A percentile compares a stretch with the other conserved stretches of the same genome.
phyloP scores from a whole-genome alignment of 73 alveolate genomes.

The Paramecium tetraurelia region DNA sequence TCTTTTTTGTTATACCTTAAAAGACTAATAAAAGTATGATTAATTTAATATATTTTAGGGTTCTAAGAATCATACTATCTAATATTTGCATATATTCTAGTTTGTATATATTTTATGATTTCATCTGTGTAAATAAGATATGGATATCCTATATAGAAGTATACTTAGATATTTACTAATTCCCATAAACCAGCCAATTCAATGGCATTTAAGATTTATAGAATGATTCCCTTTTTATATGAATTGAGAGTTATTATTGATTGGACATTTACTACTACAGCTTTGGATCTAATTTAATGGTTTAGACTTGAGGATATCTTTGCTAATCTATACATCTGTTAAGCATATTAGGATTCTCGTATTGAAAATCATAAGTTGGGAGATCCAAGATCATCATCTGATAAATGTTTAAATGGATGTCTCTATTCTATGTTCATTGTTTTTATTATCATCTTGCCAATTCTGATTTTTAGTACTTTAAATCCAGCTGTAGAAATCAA shows the following conservation, averaged over 20 bases:
- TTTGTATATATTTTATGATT: constrained; percentile 71
- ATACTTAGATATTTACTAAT: constrained; percentile 58
- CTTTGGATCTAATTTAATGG: constrained; percentile 94
- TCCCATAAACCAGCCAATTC: constrained; percentile 60
- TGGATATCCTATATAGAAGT: constrained; percentile 80
- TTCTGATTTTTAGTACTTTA: constrained; percentile 82
- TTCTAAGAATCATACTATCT: constrained; percentile 61
- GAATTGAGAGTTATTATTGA: constrained; percentile 92
- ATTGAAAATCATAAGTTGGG: constrained; percentile 55
- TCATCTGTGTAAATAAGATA: constrained; percentile 79
- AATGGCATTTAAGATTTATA: constrained; percentile 76
- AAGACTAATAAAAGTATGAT: constrained; percentile 20
- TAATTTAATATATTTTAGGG: neutral
- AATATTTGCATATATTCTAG: constrained; percentile 74
- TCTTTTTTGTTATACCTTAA: constrained; percentile 41
- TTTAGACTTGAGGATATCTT: constrained; percentile 87
- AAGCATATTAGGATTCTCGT: constrained; percentile 42
- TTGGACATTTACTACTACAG: constrained; percentile 96
- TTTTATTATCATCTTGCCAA: constrained; percentile 83
- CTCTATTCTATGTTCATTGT: constrained; percentile 66
- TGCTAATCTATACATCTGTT: constrained; percentile 71
- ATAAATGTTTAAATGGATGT: constrained; percentile 79
- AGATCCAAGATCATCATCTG: constrained; percentile 57
- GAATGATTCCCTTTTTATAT: constrained; percentile 89
- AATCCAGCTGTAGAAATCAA: constrained; percentile 93